Percentiles rank a stretch among this genome's conserved stretches.
Conservation (phyloP, 176 grass and related monocot species). For the Stipa capillata region DNA sequence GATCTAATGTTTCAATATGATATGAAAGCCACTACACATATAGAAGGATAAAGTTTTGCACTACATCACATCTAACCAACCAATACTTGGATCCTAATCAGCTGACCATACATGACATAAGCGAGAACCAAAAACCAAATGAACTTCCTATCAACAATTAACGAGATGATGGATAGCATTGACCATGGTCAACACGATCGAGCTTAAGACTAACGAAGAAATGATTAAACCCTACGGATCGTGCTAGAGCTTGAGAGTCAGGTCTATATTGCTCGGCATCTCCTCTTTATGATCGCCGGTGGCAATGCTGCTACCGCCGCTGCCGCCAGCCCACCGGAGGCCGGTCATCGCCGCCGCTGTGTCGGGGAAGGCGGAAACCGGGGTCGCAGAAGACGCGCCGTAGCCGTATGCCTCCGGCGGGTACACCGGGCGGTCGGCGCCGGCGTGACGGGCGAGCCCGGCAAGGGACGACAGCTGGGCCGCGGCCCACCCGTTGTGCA, state of each 20-base stretch:
- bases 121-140: not conserved
- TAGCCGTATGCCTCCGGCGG: slow-evolving; percentile 6
- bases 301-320: not conserved
- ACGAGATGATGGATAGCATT: not conserved
- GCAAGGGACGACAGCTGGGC: not conserved
- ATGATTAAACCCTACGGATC: not conserved
- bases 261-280: slow-evolving; percentile 17
- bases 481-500: slow-evolving; percentile 17
- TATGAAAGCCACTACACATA: not conserved
- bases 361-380: not conserved
- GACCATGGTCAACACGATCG: not conserved
- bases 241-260: slow-evolving; percentile 39
- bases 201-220: not conserved
- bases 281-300: not conserved
- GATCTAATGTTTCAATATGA: not conserved
- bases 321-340: not conserved
- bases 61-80: slow-evolving; percentile 1
- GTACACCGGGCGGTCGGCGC: not conserved
- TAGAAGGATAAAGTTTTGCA: not conserved
- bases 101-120: not conserved
- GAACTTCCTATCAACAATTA: not conserved
- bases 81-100: slow-evolving; percentile 8
- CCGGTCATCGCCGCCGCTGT: not conserved
- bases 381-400: not conserved
- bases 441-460: not conserved